phyloP scores from a whole-genome alignment of 2,329 filamentous ascomycete genomes.

The Trichophyton benhamiae region DNA sequence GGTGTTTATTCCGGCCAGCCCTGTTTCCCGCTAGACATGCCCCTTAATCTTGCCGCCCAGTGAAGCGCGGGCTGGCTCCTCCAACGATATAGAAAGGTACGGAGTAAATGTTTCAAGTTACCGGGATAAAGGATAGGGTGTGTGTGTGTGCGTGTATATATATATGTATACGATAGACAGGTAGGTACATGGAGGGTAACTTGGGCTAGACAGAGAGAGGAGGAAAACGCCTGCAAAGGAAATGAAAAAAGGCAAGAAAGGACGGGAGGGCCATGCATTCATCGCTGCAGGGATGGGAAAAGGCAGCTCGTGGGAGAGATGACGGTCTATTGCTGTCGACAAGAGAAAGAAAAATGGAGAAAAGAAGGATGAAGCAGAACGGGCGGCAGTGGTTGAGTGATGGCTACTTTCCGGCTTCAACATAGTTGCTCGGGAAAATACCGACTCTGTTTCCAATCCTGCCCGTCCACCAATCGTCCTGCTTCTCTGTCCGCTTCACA shows the following conservation, averaged over 20 bases:
- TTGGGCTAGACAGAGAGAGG: not conserved
- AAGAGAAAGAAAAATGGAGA: not conserved
- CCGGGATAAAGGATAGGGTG: not conserved
- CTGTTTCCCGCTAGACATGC: not conserved
- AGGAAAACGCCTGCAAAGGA: not conserved
- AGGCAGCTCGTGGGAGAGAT: not conserved
- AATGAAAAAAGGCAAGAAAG: not conserved
- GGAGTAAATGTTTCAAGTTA: not conserved
- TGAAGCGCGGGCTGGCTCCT: not conserved
- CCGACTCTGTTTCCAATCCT: constrained; percentile 73
- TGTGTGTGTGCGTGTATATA: not conserved
- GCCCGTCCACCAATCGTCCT: constrained; percentile 97
- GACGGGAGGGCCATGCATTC: not conserved
- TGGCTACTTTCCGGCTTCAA: constrained; percentile 21
- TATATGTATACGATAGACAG: not conserved
- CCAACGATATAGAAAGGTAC: not conserved
- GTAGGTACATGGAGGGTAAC: not conserved
- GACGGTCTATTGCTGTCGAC: not conserved
- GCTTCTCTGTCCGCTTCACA: constrained; percentile 83
- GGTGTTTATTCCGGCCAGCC: not conserved
- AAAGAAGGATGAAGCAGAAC: not conserved
- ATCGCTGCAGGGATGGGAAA: not conserved
- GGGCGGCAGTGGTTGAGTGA: not conserved
- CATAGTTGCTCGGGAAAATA: constrained; percentile 58
- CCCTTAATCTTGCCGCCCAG: not conserved